Base-by-base conservation (phyloP, 352 stramenopile genomes). In the Elongisporangium prolatum region DNA sequence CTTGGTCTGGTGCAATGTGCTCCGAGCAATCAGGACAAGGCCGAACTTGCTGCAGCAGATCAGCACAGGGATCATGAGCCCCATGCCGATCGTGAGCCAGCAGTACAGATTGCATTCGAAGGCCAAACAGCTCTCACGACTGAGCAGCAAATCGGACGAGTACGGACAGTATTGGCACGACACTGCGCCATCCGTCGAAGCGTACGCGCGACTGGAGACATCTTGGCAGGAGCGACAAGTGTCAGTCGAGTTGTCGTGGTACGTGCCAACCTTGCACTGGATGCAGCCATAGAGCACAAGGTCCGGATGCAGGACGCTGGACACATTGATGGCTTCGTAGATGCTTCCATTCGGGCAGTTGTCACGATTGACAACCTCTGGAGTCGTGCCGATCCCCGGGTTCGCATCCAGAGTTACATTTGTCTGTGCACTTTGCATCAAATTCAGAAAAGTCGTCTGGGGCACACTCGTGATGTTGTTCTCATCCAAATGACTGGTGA, bases 51-150 rank as follows among this genome's bases (percentile, higher is more conserved):
- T 72, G 38, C 72, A 62, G 48, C 87, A 80, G 48, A 89, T 74
- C 17, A 81, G 37, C 1, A 77, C 40, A 1, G 80, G 77, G 48
- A 89, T 69, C 9, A 67, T 58, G 11, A 87, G 66, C 1, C 65
- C 80, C 44, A 87, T 65, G 13, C 68, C 64, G 21, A 89, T 64
- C 10, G 80, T 89, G n/a, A 87, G 52, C 80, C 80, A 89, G 59
- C 80, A 89, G 10, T 77, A 69, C 3, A 60, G 59, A 54, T 85
- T 89, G 52, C 80, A 89, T 24, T 56, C 24, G 44, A 89, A 87
- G 16, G 64, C 48, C 28, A 68, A 59, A 60, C 80, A 89, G 20
- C 65, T 44, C 9, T 74, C 74, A 17, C 61, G 63, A 13, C 71
- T 59, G 1, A 58, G 44, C 17, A 69, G 56, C 20, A 89, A 55